phyloP scores from a whole-genome alignment of 2,329 filamentous ascomycete genomes.

The Pyrenochaeta sp. region DNA sequence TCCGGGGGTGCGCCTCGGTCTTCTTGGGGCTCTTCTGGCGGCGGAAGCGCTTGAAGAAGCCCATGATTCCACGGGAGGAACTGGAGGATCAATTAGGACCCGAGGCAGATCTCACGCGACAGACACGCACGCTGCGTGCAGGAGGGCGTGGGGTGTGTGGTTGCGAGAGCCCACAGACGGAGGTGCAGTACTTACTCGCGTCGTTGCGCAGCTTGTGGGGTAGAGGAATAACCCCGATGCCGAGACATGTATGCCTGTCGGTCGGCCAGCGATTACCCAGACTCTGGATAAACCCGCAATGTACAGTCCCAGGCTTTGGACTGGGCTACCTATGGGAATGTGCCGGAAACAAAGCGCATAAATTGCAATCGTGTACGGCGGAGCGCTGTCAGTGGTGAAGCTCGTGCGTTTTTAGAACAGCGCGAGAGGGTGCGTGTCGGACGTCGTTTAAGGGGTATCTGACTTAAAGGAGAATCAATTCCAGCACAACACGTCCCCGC shows the following conservation, averaged over 20 bases:
- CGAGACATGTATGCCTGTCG: slow-evolving; percentile 41
- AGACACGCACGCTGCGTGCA: slow-evolving; percentile 21
- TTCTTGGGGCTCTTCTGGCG: slow-evolving; percentile 53
- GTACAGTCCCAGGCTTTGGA: slow-evolving; percentile 10
- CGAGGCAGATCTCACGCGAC: slow-evolving; percentile 16
- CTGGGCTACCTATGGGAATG: slow-evolving; percentile 5
- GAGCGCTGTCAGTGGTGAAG: slow-evolving; percentile 3
- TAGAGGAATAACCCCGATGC: slow-evolving; percentile 28
- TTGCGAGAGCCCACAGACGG: slow-evolving; percentile 12
- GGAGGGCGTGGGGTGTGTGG: slow-evolving; percentile 16
- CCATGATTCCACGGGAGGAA: slow-evolving; percentile 52
- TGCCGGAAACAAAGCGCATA: slow-evolving; percentile 10
- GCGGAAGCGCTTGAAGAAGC: slow-evolving; percentile 59
- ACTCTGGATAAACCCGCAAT: slow-evolving; percentile 7
- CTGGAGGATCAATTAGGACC: slow-evolving; percentile 27
- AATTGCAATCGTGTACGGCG: slow-evolving; percentile 8
- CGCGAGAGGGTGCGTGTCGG: slow-evolving; percentile 7
- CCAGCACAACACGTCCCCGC: slow-evolving; percentile 8
- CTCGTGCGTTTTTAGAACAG: slow-evolving; percentile 14
- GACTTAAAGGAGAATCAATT: slow-evolving; percentile 9
- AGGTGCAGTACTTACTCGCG: slow-evolving; percentile 33
- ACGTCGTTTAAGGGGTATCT: slow-evolving; percentile 25
- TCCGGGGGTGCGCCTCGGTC: slow-evolving; percentile 38
- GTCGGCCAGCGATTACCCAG: slow-evolving; percentile 15
- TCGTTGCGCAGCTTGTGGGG: slow-evolving; percentile 33